phyloP scores from a whole-genome alignment of 495 filamentous ascomycete species.

The Aspergillus haitiensis region DNA sequence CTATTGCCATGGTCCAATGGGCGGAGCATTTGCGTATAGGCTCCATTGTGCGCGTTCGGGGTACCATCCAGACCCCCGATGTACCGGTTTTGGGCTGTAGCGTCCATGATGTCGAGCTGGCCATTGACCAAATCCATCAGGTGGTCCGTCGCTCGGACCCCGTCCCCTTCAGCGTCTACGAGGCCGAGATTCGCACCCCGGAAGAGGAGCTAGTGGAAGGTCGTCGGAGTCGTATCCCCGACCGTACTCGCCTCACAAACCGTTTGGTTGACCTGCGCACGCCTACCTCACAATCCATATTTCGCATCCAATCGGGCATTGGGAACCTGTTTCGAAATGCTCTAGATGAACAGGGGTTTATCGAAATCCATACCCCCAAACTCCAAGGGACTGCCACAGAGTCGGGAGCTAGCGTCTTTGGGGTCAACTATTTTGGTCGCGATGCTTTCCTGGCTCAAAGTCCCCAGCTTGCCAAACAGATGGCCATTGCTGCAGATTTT shows the following conservation, averaged over 20 bases:
- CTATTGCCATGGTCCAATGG: conserved; percentile 62
- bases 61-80: conserved; percentile 60
- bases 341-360: conserved; percentile 70
- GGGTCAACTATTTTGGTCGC: conserved; percentile 80
- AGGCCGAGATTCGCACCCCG: conserved; percentile 55
- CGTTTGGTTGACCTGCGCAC: conserved; percentile 86
- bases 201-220: conserved; percentile 48
- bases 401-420: conserved; percentile 89
- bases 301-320: conserved; percentile 72
- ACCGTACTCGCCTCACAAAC: conserved; percentile 75
- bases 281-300: conserved; percentile 81
- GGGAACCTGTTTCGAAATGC: conserved; percentile 76
- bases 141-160: conserved; percentile 56
- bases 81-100: conserved; percentile 57
- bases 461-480: conserved; percentile 93
- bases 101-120: conserved; percentile 57
- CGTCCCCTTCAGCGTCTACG: conserved; percentile 63
- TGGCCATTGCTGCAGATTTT: conserved; percentile 85
- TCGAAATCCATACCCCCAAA: conserved; percentile 86
- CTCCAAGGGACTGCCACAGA: conserved; percentile 87
- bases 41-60: conserved; percentile 63
- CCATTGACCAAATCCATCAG: conserved; percentile 52
- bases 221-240: conserved; percentile 59
- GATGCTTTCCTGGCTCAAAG: conserved; percentile 84
- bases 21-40: conserved; percentile 71